A percentile compares a stretch with the other conserved stretches of the same genome.
Evolutionary conservation across 441 rosid genomes (phyloP).

Genomic region (Croton setiger): DNA sequence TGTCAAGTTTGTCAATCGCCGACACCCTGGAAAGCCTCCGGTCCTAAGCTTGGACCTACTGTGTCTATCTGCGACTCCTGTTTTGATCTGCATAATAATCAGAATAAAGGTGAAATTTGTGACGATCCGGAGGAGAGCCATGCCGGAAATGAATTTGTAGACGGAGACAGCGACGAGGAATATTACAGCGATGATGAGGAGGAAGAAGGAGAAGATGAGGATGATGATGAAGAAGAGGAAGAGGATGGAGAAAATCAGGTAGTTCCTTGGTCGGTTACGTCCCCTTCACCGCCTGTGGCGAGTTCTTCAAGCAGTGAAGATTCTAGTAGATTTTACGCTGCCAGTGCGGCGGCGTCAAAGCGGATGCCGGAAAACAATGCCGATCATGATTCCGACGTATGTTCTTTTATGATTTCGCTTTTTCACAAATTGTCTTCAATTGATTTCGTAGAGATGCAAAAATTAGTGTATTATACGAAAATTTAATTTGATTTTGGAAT

Average conservation of each 20-base stretch:
- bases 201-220: slow-evolving; percentile 22
- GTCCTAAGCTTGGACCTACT: slow-evolving; percentile 53
- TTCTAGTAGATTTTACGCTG: slow-evolving; percentile 9
- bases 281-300: slow-evolving; percentile 28
- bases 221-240: slow-evolving; percentile 34
- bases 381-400: slow-evolving; percentile 44
- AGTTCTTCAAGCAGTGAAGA: slow-evolving; percentile 50
- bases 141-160: slow-evolving; percentile 2
- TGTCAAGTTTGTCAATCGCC: slow-evolving; percentile 60
- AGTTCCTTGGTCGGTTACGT: slow-evolving; percentile 62
- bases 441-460: background rate
- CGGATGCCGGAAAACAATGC: slow-evolving; percentile 30
- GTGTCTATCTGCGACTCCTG: slow-evolving; percentile 65
- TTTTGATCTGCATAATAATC: slow-evolving; percentile 5
- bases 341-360: slow-evolving; percentile 27
- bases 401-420: slow-evolving; percentile 11
- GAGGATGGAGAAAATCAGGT: slow-evolving; percentile 80
- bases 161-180: slow-evolving; percentile 8
- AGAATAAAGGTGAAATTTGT: background rate
- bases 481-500: background rate
- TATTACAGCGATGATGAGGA: slow-evolving; percentile 6
- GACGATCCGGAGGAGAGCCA: slow-evolving; percentile 7
- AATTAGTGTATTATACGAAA: background rate
- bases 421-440: background rate
- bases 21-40: slow-evolving; percentile 81